Evolutionary conservation across 2,329 filamentous ascomycete species (phyloP), one percentile per base, ranked within the genome.

Genomic region (Malbranchea zuffiana): DNA sequence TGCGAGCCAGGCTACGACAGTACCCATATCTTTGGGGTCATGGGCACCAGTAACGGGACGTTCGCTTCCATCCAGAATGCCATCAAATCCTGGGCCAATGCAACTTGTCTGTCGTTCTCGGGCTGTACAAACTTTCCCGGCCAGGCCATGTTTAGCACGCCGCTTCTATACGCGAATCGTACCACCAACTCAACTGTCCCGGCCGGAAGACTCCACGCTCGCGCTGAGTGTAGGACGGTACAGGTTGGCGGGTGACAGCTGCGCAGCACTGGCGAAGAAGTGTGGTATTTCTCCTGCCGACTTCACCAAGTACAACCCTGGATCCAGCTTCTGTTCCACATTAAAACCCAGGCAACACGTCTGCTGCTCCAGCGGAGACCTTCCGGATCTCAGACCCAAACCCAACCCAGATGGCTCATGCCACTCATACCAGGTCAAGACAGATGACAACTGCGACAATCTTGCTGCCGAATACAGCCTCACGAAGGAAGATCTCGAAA

Each of bases 311-410:
- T 28, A 68, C 41, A 38, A 44, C 12, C 42, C 16, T 7, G 21
- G 13, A 20, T 32, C 28, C 21, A 40, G 39, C 10, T 30, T 57
- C 4, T 59, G 54, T 41, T 47, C 47, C 3, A 54, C 42, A 0
- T 50, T 70, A 1, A 39, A 38, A 5, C 47, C 50, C 0, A 54
- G 52, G 4, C 53, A 63, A 41, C 44, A 47, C 13, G 55, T 63
- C 10, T 66, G 61, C 44, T 65, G 60, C 39, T 49, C 51, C 0
- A 19, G 37, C 4, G 62, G 61, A 7, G 49, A 40, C 4, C 44
- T 60, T n/a, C 61, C 60, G 1, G 53, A 59, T 47, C 39, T 60
- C n/a, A 27, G 40, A 6, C 61, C 62, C 3, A 52, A 60, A 42
- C 54, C 52, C 0, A 44, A 55, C 15, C 10, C 47, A 0, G 47